Percentiles rank a stretch among this genome's conserved stretches.
Evolutionary conservation across 106 monocot genomes (phyloP).

Genomic region (Dendrobium huoshanense): DNA sequence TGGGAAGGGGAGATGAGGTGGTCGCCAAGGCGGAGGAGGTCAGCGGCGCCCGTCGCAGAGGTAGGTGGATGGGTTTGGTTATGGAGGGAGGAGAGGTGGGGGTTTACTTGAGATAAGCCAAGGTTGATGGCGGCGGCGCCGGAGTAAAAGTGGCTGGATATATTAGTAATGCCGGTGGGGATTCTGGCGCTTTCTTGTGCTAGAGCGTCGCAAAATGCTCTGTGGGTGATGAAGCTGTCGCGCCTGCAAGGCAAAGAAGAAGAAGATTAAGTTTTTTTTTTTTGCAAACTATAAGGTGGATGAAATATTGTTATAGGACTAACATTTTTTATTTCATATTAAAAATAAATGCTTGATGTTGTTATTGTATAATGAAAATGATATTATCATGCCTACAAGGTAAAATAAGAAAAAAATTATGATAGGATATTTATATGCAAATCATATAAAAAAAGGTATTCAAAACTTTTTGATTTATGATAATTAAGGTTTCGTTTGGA

Average conservation of each 20-base stretch:
- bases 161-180: slow-evolving; percentile 32
- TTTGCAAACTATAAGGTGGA: too few species aligned
- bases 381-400: too few species aligned
- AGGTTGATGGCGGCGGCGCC: slow-evolving; percentile 36
- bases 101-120: slow-evolving; percentile 38
- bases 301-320: too few species aligned
- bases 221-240: slow-evolving; percentile 96
- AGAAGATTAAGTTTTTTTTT: too few species aligned
- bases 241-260: slow-evolving; percentile 36
- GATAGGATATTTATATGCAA: too few species aligned
- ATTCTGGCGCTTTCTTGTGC: slow-evolving; percentile 77
- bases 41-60: not conserved
- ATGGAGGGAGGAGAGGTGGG: slow-evolving; percentile 48
- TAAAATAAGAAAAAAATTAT: too few species aligned
- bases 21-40: slow-evolving; percentile 49
- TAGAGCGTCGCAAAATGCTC: slow-evolving; percentile 92
- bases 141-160: slow-evolving; percentile 56
- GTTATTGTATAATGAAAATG: too few species aligned
- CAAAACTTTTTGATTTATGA: too few species aligned
- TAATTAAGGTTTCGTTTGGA: too few species aligned
- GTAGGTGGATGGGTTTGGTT: slow-evolving; percentile 31
- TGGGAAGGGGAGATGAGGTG: slow-evolving; percentile 44
- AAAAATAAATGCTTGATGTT: too few species aligned
- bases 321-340: too few species aligned
- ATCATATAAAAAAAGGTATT: too few species aligned